These are phyloP conservation scores for Castanea mollissima DNA, from an alignment of 306 rosid species.

Conservation along the genomic window DNA sequence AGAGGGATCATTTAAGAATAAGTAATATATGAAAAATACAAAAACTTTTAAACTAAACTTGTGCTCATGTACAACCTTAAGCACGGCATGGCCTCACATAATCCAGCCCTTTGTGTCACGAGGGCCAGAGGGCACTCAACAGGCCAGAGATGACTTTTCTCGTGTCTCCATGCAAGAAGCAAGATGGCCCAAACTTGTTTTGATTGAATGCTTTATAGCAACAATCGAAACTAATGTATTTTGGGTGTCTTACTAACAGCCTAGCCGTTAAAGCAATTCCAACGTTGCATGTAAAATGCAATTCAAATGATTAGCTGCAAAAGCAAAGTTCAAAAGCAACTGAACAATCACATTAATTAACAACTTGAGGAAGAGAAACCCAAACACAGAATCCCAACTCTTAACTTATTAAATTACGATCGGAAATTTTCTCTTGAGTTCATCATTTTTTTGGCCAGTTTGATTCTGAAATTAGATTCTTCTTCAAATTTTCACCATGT, in stretches of 20 bases:
- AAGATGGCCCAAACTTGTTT: not conserved
- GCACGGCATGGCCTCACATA: not conserved
- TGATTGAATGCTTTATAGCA: not conserved
- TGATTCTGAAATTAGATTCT: not conserved
- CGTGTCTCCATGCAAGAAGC: not conserved
- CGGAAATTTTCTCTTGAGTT: not conserved
- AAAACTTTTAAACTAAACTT: not conserved
- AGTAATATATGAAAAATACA: no score
- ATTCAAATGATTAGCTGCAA: not conserved
- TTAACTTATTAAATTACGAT: not conserved
- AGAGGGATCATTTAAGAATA: no score
- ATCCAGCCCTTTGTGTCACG: not conserved
- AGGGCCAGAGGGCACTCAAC: not conserved
- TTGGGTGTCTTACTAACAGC: not conserved
- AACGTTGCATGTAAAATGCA: not conserved
- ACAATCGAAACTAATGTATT: not conserved
- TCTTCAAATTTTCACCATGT: not conserved
- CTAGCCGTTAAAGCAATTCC: not conserved
- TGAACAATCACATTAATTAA: not conserved
- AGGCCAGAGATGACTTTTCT: not conserved
- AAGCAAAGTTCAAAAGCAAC: not conserved
- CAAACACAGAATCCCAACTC: not conserved
- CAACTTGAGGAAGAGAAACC: not conserved
- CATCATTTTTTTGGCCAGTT: not conserved
- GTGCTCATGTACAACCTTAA: not conserved